These are phyloP conservation scores for Przewalskia tangutica DNA, from an alignment of 257 asterid species.

Conservation along the genomic window DNA sequence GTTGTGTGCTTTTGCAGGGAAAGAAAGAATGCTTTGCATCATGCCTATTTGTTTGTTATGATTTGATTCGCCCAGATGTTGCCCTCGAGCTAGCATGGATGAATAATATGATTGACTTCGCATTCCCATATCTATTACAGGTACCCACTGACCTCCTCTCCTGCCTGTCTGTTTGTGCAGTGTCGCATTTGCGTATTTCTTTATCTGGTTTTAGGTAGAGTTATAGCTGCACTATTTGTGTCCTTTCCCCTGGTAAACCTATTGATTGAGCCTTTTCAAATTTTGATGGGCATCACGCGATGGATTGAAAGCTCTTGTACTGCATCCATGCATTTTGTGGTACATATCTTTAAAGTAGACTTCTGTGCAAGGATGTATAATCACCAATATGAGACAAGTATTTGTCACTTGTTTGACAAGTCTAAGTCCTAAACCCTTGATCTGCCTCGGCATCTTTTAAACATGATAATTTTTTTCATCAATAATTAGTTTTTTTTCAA, in stretches of 20 bases:
- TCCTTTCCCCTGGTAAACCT: neutral
- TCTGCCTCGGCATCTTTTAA: neutral
- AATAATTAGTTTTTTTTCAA: neutral
- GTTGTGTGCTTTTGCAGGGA: slow-evolving; percentile 49
- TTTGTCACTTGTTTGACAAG: neutral
- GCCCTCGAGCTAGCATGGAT: slow-evolving; percentile 99
- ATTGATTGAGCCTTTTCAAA: neutral
- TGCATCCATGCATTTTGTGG: neutral
- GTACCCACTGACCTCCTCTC: slow-evolving; percentile 24
- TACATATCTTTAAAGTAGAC: neutral
- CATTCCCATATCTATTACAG: slow-evolving; percentile 95
- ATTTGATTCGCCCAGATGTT: slow-evolving; percentile 85
- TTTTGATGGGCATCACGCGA: neutral
- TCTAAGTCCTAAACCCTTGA: neutral
- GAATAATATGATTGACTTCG: slow-evolving; percentile 90
- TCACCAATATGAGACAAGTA: neutral
- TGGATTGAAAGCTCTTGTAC: too few species aligned
- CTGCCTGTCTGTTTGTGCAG: neutral
- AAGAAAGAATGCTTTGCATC: slow-evolving; percentile 98
- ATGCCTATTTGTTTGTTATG: slow-evolving; percentile 97
- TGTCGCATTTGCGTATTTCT: neutral
- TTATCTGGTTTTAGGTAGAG: neutral
- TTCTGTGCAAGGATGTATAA: neutral
- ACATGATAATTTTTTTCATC: neutral
- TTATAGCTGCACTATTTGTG: neutral